These are phyloP conservation scores for Lagenaria siceraria DNA, from an alignment of 306 rosid species.

Conservation along the genomic window DNA sequence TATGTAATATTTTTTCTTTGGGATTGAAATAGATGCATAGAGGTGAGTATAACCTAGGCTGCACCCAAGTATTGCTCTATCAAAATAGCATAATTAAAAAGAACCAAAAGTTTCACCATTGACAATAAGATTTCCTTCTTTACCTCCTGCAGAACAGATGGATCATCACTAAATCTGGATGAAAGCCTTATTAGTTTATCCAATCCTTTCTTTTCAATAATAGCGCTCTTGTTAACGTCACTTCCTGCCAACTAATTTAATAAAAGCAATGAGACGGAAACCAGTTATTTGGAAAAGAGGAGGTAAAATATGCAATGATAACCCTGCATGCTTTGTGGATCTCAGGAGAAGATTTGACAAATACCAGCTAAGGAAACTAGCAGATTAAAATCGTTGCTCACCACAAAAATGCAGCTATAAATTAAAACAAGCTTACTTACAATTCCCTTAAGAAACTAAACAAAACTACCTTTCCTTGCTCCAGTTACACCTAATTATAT, in stretches of 20 bases:
- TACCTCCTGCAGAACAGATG: conserved; percentile 86
- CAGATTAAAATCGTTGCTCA: background rate
- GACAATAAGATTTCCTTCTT: conserved; percentile 6
- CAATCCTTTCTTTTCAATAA: conserved; percentile 72
- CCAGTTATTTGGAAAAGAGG: background rate
- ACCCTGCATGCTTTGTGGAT: background rate
- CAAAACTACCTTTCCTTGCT: background rate
- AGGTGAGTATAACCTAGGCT: no score
- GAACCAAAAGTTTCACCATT: background rate
- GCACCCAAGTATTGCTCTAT: background rate
- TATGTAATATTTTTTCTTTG: no score
- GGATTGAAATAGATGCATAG: no score
- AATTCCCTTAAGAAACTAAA: background rate
- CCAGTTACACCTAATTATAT: background rate
- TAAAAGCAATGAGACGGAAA: conserved; percentile 17
- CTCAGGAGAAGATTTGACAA: background rate
- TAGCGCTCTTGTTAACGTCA: conserved; percentile 55
- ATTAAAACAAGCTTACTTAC: background rate
- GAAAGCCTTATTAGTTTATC: conserved; percentile 66
- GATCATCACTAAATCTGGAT: conserved; percentile 58
- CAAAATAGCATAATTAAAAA: background rate
- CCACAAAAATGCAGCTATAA: background rate
- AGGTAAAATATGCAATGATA: background rate
- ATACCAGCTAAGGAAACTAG: background rate
- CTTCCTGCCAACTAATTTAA: conserved; percentile 82